phyloP scores from a whole-genome alignment of 768 basidiomycete species.

The Calocera cornea region DNA sequence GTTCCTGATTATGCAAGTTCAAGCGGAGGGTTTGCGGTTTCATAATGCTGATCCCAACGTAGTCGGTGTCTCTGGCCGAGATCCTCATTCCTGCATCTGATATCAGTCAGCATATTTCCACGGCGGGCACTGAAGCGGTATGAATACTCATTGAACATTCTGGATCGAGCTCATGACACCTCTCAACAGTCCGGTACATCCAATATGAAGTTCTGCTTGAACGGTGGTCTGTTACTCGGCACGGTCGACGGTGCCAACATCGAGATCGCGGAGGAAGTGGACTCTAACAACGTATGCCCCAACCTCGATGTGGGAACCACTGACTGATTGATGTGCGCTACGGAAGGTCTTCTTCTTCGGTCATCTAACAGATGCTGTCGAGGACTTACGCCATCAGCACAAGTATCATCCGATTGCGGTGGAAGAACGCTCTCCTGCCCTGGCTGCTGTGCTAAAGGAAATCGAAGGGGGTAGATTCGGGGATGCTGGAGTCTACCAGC shows the following conservation, averaged over 20 bases:
- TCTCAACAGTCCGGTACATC: slow-evolving; percentile 24
- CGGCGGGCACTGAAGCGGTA: slow-evolving; percentile 76
- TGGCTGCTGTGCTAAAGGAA: slow-evolving; percentile 64
- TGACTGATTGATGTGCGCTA: neutral
- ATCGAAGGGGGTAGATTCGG: slow-evolving; percentile 73
- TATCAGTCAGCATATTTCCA: slow-evolving; percentile 92
- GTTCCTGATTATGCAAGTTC: slow-evolving; percentile 64
- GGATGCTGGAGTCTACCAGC: slow-evolving; percentile 66
- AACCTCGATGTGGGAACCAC: neutral
- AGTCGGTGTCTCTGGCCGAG: slow-evolving; percentile 51
- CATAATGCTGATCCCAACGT: neutral
- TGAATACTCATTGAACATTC: slow-evolving; percentile 7
- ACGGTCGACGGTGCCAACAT: slow-evolving; percentile 79
- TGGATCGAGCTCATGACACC: slow-evolving; percentile 43
- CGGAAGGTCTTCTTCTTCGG: slow-evolving; percentile 56
- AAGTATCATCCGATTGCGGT: slow-evolving; percentile 67
- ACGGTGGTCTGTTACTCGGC: slow-evolving; percentile 77
- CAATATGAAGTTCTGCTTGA: slow-evolving; percentile 57
- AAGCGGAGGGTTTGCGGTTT: neutral
- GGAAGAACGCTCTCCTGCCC: slow-evolving; percentile 68
- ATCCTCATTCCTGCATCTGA: slow-evolving; percentile 84
- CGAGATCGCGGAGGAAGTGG: slow-evolving; percentile 93
- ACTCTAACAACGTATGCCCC: slow-evolving; percentile 76
- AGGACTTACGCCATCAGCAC: slow-evolving; percentile 76
- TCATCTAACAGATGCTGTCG: slow-evolving; percentile 74